phyloP scores from a whole-genome alignment of 371 early-diverging fungal species.

The Mortierella sp. region DNA sequence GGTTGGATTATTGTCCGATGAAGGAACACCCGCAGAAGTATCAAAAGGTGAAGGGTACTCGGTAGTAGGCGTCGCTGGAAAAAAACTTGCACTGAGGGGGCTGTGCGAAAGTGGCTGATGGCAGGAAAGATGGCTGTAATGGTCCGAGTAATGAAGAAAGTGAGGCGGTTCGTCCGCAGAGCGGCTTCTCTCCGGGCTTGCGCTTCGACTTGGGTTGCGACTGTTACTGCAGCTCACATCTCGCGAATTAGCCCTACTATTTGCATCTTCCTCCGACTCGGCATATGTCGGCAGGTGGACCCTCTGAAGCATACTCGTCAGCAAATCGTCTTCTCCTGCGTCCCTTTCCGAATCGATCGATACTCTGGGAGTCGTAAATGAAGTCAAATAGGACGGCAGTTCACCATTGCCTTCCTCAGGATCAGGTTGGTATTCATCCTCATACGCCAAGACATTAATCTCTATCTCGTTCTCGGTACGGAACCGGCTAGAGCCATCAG shows the following conservation, averaged over 20 bases:
- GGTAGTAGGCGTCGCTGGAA: slow-evolving; percentile 6
- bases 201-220: slow-evolving; percentile 17
- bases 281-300: slow-evolving; percentile 54
- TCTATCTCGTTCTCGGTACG: slow-evolving; percentile 43
- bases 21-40: background rate
- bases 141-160: slow-evolving; percentile 1
- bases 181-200: slow-evolving; percentile 31
- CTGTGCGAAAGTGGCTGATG: slow-evolving; percentile 8
- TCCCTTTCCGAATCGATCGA: slow-evolving; percentile 50
- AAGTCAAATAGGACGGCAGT: slow-evolving; percentile 46
- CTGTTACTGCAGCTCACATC: slow-evolving; percentile 34
- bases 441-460: slow-evolving; percentile 46
- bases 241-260: slow-evolving; percentile 41
- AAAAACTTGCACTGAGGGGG: slow-evolving; percentile 17
- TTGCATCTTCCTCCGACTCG: slow-evolving; percentile 50
- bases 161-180: slow-evolving; percentile 17
- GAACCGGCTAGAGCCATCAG: slow-evolving; percentile 41
- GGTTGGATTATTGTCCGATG: background rate
- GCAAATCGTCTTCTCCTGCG: slow-evolving; percentile 42
- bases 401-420: slow-evolving; percentile 18
- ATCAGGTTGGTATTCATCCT: slow-evolving; percentile 30
- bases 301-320: slow-evolving; percentile 40
- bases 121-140: background rate
- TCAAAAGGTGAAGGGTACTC: slow-evolving; percentile 10
- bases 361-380: slow-evolving; percentile 50